Evolutionary conservation across 306 rosid genomes (phyloP), one percentile per base, ranked within the genome.

Genomic region (Sicyos baderoa): DNA sequence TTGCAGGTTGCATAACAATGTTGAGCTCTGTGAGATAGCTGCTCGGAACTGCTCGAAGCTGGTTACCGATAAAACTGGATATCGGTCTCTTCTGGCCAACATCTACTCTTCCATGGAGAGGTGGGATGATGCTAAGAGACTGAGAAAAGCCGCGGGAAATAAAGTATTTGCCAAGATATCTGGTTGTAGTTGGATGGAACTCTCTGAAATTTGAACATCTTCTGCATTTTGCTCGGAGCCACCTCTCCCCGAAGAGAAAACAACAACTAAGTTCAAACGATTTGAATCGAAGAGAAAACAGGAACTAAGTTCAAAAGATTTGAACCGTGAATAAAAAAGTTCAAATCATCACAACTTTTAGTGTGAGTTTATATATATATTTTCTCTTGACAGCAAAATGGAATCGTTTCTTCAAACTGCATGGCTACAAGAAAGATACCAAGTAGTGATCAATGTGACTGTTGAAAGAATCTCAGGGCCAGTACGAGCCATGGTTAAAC

Each of bases 391-490:
- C 51, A 47, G 51, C n/a, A 14, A 12, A 47, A 47, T 16, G 15
- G 54, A 15, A 49, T 10, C 5, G 67, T 0, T 37, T 71, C 2
- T 71, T 4, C 9, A 7, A 40, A 45, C 42, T 56, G 67, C 55
- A 76, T 83, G 83, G 76, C 12, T 86, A 86, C 84, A 84, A 79
- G 63, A 87, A 81, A 76, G 95, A 88, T 69, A 86, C 95, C 89
- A 93, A 80, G 98, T 93, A 68, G 96, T 93, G 15, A 79, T 93
- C 32, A 93, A 80, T 66, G 95, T 93, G 75, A 85, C 85, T 0
- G 94, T 93, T 5, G 98, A 93, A 73, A 93, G 98, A 68, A 93
- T 96, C 74, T 85, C 96, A 10, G 98, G 96, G 62, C 93, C 96
- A 45, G 77, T 93, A 0, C 76, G 88, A 54, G 77, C 87, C 40